Evolutionary conservation across 2,329 filamentous ascomycete species (phyloP).

Genomic region (Penicillium hordei): DNA sequence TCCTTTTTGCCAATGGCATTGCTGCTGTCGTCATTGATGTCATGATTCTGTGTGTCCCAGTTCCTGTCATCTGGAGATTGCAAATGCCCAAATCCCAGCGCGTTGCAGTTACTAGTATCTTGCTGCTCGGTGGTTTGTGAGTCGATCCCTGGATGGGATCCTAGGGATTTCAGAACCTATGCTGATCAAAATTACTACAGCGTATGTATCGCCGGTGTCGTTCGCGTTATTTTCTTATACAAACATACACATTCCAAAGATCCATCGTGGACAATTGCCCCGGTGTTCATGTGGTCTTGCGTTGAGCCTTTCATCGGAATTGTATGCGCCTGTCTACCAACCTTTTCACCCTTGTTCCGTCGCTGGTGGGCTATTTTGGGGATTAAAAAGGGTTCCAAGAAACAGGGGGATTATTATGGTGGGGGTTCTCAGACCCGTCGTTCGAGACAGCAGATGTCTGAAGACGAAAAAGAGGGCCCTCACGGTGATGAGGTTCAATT

Average conservation of each 20-base stretch:
- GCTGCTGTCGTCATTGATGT: conserved; percentile 33
- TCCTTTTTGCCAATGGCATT: conserved; percentile 30
- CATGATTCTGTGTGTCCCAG: conserved; percentile 32
- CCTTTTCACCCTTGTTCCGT: conserved; percentile 6
- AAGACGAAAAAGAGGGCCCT: background rate
- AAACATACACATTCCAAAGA: background rate
- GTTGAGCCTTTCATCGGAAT: conserved; percentile 13
- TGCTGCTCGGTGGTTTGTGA: conserved; percentile 35
- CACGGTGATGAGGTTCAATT: conserved; percentile 5
- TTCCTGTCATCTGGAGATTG: conserved; percentile 30
- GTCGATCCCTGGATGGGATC: background rate
- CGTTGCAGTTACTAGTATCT: conserved; percentile 30
- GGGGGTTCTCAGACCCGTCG: background rate
- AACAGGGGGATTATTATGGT: background rate
- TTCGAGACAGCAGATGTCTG: background rate
- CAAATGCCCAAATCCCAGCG: conserved; percentile 32
- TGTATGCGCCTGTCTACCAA: conserved; percentile 11
- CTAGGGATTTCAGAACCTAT: too few species aligned
- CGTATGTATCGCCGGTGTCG: conserved; percentile 11
- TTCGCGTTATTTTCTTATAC: conserved; percentile 5
- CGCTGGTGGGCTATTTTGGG: conserved; percentile 9
- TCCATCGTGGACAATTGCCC: conserved; percentile 8
- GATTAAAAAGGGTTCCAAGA: background rate
- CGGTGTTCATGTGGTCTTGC: conserved; percentile 12
- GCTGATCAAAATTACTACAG: background rate